Evolutionary conservation across 2,329 filamentous ascomycete species (phyloP).

Genomic region (Diaporthe velutina): DNA sequence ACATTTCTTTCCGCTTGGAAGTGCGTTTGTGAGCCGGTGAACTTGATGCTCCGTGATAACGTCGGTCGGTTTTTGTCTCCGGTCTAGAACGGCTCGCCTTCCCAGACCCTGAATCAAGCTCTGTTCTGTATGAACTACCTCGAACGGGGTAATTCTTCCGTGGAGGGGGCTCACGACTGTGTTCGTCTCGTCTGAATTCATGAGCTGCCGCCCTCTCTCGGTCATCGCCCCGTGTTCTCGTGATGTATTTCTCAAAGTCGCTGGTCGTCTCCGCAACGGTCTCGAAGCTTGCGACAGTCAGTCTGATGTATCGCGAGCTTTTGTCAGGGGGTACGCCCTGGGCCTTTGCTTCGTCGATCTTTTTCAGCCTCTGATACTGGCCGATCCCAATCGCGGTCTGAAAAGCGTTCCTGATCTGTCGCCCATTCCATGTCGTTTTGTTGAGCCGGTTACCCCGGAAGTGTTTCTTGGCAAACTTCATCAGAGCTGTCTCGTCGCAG

Average conservation of each 20-base stretch:
- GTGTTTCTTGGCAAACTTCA: constrained; percentile 40
- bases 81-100: background rate
- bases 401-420: constrained; percentile 44
- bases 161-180: background rate
- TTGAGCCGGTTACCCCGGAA: constrained; percentile 32
- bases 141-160: background rate
- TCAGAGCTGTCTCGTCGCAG: constrained; percentile 38
- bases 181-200: background rate
- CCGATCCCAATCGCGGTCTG: constrained; percentile 42
- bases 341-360: background rate
- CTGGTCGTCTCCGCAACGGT: background rate
- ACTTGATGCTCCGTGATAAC: background rate
- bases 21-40: background rate
- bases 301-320: background rate
- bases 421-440: constrained; percentile 41
- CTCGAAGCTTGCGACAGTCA: background rate
- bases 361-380: constrained; percentile 27
- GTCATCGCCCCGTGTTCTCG: background rate
- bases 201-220: background rate
- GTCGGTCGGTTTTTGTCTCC: too few relatives aligned
- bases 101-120: too few relatives aligned
- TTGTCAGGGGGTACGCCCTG: background rate
- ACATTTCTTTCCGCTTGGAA: background rate
- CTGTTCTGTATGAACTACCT: too few relatives aligned
- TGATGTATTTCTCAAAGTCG: background rate